Conservation (phyloP, 768 basidiomycete species). For the Boletellus ananas region DNA sequence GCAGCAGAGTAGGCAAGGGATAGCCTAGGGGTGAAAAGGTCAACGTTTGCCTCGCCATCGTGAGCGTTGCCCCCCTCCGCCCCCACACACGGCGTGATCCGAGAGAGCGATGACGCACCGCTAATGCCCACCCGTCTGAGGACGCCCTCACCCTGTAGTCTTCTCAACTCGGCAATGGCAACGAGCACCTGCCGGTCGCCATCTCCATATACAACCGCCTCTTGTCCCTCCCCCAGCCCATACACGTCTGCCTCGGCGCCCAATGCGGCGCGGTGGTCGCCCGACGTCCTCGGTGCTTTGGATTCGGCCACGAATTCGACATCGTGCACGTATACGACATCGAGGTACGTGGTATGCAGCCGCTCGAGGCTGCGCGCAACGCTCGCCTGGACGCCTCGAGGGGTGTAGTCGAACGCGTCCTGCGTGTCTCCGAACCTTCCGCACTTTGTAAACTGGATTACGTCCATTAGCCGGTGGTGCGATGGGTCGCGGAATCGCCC, state of each 20-base stretch:
- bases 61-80: too few species aligned
- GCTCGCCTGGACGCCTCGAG: conserved; percentile 58
- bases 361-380: conserved; percentile 64
- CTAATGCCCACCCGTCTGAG: conserved; percentile 76
- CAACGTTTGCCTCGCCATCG: too few species aligned
- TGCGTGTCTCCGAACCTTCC: conserved; percentile 62
- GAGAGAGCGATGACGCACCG: conserved; percentile 39
- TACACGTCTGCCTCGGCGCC: conserved; percentile 52
- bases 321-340: conserved; percentile 81
- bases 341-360: conserved; percentile 73
- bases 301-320: conserved; percentile 69
- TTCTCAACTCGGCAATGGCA: conserved; percentile 62
- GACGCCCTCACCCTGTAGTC: conserved; percentile 68
- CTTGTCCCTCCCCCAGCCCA: conserved; percentile 58
- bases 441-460: conserved; percentile 74
- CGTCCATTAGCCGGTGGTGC: too few species aligned
- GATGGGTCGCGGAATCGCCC: not conserved
- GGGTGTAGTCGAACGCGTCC: conserved; percentile 70
- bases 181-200: conserved; percentile 72
- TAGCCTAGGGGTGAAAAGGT: conserved; percentile 47
- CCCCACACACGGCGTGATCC: not conserved
- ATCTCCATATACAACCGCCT: conserved; percentile 54
- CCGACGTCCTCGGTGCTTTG: conserved; percentile 46
- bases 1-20: conserved; percentile 78
- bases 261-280: conserved; percentile 56